Base-by-base conservation (phyloP, 169 alveolate species). In the Plasmodium knowlesi region DNA sequence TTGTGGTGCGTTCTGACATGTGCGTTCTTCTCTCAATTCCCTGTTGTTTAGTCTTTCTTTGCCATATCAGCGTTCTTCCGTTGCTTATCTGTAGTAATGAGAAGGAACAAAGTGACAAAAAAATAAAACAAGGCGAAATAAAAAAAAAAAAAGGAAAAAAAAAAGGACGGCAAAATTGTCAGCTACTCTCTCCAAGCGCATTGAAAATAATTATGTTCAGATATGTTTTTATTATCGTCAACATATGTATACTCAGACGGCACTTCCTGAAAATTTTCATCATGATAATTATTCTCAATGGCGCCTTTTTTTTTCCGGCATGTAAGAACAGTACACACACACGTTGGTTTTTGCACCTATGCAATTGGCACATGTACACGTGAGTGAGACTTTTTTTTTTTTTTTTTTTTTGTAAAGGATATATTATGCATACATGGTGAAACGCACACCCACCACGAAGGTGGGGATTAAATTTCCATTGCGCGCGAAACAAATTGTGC, bases 201-300 rank as follows among this genome's bases (percentile, higher is more conserved):
- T 88, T 78, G 94, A 53, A 88, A 88, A 88, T 88, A 88, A 88
- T 88, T 88, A 88, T 88, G 81, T 37, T 88, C 94, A 88, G 94
- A 76, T 61, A 37, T 6, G 28, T 57, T 41, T 46, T 37, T 6
- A 54, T 79, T 78, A 78, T 88, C 94, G 88, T 88, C 94, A 88
- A 78, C 86, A 32, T 78, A 32, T 78, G 54, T 30, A 88, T 19
- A 88, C 57, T 88, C 94, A 61, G 94, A 88, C 94, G 94, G 94
- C 94, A 88, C 94, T 88, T 88, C 94, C 94, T 88, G 82, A 57
- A 88, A 5, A n/a, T 53, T 88, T 57, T 88, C 94, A 88, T 88
- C 94, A 88, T 88, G 79, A 88, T 88, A 88, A 88, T 88, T 88
- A 88, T 88, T 88, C 39, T 78, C 94, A 84, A 84, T 84, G 57